phyloP scores from a whole-genome alignment of 371 early-diverging fungal genomes.

The Circinella umbellata region DNA sequence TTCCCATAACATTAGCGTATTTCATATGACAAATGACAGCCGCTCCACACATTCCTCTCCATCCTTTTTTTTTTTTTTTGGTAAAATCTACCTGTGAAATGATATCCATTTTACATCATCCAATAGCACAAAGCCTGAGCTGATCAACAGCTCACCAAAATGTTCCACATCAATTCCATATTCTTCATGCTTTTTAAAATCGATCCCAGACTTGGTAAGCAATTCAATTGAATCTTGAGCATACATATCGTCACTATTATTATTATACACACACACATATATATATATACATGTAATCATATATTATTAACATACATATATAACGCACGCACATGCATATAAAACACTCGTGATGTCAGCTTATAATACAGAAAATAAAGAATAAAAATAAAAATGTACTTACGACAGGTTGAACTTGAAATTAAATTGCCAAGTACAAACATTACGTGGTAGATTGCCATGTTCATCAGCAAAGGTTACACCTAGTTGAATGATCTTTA shows the following conservation, averaged over 20 bases:
- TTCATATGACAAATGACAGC: too few relatives aligned
- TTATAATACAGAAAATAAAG: background rate
- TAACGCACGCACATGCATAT: too few relatives aligned
- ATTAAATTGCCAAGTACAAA: constrained; percentile 99
- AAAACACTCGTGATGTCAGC: too few relatives aligned
- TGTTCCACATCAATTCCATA: constrained; percentile 97
- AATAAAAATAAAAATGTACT: constrained; percentile 19
- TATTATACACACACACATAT: too few relatives aligned
- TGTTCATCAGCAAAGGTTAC: constrained; percentile 95
- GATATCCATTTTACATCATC: constrained; percentile 98
- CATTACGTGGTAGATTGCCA: constrained; percentile 90
- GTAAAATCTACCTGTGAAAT: constrained; percentile 87
- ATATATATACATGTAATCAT: too few relatives aligned
- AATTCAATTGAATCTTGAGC: constrained; percentile 99
- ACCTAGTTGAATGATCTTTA: constrained; percentile 99
- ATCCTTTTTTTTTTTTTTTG: too few relatives aligned
- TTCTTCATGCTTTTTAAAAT: constrained; percentile 97
- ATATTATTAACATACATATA: too few relatives aligned
- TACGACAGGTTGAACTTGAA: constrained; percentile 95
- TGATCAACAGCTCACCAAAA: constrained; percentile 98
- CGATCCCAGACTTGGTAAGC: constrained; percentile 96
- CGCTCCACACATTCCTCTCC: too few relatives aligned
- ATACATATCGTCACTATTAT: constrained; percentile 94
- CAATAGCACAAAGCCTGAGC: constrained; percentile 95
- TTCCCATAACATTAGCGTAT: too few relatives aligned